Conservation (phyloP, 2,329 filamentous ascomycete genomes). For the Clathrospora elynae region DNA sequence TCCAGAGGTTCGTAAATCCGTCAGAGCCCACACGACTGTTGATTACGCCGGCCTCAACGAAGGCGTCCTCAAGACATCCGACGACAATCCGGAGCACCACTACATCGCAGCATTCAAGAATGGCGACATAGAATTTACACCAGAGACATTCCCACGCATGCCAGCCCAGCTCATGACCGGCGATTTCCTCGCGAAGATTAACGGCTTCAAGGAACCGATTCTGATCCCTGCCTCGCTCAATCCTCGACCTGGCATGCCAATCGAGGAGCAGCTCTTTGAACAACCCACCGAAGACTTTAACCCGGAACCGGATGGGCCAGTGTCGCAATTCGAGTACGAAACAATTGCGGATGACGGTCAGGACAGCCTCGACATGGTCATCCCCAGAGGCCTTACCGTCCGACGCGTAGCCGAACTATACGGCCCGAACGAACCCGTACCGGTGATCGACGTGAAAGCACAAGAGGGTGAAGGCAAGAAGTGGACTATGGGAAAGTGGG, state of each 20-base stretch:
- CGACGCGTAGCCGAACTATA: constrained; percentile 67
- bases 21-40: constrained; percentile 67
- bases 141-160: constrained; percentile 68
- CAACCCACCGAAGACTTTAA: constrained; percentile 25
- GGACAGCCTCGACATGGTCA: constrained; percentile 70
- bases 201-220: constrained; percentile 69
- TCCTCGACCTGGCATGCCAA: constrained; percentile 50
- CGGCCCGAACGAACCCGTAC: constrained; percentile 65
- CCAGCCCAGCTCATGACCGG: constrained; percentile 66
- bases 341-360: constrained; percentile 63
- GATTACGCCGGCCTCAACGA: constrained; percentile 72
- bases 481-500: constrained; percentile 70
- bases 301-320: constrained; percentile 19
- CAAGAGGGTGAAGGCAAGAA: constrained; percentile 68
- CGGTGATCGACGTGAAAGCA: constrained; percentile 72
- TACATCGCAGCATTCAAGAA: constrained; percentile 71
- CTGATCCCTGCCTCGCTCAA: constrained; percentile 68
- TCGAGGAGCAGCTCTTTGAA: background rate
- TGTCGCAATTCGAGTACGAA: constrained; percentile 54
- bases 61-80: constrained; percentile 67
- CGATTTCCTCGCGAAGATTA: constrained; percentile 66
- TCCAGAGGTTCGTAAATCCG: constrained; percentile 66
- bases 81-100: constrained; percentile 68
- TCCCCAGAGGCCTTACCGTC: constrained; percentile 67
- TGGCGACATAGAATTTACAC: constrained; percentile 63